Percentiles rank a stretch among this genome's conserved stretches.
Evolutionary conservation across 75 land plant genomes (phyloP).

Genomic region (Azolla pinnata): DNA sequence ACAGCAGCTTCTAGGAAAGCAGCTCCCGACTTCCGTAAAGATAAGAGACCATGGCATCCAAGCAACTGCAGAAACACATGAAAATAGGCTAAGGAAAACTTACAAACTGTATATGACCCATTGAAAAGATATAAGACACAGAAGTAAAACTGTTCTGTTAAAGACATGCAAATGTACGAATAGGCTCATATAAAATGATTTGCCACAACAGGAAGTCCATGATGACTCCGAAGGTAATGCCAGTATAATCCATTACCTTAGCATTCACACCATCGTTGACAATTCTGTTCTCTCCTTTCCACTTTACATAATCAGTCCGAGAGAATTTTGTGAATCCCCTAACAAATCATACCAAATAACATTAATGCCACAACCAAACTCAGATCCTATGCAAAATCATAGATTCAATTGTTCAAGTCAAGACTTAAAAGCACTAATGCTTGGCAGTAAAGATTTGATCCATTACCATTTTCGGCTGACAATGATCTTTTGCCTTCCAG

Average conservation of each 20-base stretch:
- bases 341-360: neutral
- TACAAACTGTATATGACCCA: too few relatives aligned
- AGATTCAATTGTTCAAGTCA: neutral
- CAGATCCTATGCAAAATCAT: too few relatives aligned
- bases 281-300: constrained; percentile 51
- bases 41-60: constrained; percentile 42
- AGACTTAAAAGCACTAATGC: neutral
- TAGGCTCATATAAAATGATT: too few relatives aligned
- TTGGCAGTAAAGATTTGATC: neutral
- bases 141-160: too few relatives aligned
- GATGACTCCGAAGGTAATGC: too few relatives aligned
- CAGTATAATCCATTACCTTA: too few relatives aligned
- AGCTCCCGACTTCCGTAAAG: constrained; percentile 21
- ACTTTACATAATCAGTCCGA: constrained; percentile 43
- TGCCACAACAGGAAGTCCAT: too few relatives aligned
- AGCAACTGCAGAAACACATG: constrained; percentile 24
- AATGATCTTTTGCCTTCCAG: constrained; percentile 60
- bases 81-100: neutral
- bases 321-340: constrained; percentile 61
- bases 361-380: neutral
- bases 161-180: too few relatives aligned
- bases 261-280: constrained; percentile 57
- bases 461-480: constrained; percentile 52
- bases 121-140: neutral
- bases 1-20: constrained; percentile 33